Percentiles rank a stretch among this genome's conserved stretches.
These are phyloP conservation scores for Linnemannia hyalina DNA, from an alignment of 192 early-diverging fungal genomes.

Conservation along the genomic window DNA sequence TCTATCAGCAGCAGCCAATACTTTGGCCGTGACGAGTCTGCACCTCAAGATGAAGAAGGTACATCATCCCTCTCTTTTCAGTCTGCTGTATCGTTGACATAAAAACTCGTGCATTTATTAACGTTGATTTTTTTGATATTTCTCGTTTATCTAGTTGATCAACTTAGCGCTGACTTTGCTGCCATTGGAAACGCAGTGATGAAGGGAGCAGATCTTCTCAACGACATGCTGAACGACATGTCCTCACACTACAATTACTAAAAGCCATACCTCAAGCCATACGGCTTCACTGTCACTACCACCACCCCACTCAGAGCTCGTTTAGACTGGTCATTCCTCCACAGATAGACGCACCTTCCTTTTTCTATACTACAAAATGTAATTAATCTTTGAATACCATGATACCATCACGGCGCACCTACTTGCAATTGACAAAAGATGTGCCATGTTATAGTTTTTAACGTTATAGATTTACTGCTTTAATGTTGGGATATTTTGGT, in stretches of 20 bases:
- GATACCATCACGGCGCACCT: background rate
- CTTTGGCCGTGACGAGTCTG: constrained; percentile 79
- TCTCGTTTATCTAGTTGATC: constrained; percentile 25
- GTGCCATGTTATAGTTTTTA: background rate
- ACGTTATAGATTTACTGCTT: background rate
- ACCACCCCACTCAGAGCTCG: constrained; percentile 3
- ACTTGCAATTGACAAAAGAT: background rate
- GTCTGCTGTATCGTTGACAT: background rate
- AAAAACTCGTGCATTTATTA: background rate
- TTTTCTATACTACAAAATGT: constrained; percentile 1
- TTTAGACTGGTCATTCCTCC: background rate
- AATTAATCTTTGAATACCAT: constrained; percentile 5
- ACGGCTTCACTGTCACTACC: background rate
- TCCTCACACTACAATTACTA: constrained; percentile 57
- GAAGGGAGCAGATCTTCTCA: constrained; percentile 56
- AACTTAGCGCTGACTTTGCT: constrained; percentile 56
- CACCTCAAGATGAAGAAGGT: constrained; percentile 42
- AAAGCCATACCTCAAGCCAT: constrained; percentile 3
- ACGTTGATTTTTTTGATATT: background rate
- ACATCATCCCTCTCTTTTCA: background rate
- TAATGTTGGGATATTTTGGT: background rate
- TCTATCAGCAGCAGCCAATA: constrained; percentile 88
- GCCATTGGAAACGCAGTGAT: constrained; percentile 56
- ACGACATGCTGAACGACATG: constrained; percentile 54
- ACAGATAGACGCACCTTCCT: background rate